A percentile compares a stretch with the other conserved stretches of the same genome.
phyloP scores from a whole-genome alignment of 2,329 filamentous ascomycete species.

The Fusarium coicis region DNA sequence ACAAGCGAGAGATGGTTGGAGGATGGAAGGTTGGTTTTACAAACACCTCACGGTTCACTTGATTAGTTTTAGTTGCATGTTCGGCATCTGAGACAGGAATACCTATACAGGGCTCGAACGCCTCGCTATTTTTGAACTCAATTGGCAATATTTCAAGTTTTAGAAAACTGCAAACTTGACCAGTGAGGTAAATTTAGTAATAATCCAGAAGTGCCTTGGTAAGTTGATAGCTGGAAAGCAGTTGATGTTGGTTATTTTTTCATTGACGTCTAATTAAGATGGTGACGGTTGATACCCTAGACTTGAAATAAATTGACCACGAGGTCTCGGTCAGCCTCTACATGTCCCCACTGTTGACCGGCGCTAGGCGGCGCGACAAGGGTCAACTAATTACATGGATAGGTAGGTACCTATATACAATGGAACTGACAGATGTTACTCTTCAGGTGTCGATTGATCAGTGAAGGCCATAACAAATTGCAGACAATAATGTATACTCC shows the following conservation, averaged over 20 bases:
- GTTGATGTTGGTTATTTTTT: not conserved
- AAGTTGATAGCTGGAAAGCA: not conserved
- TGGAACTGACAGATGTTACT: not conserved
- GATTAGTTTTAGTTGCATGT: not conserved
- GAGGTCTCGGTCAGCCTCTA: conserved; percentile 18
- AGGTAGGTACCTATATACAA: not conserved
- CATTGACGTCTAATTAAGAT: conserved; percentile 13
- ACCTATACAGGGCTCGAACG: not conserved
- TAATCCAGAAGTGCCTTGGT: not conserved
- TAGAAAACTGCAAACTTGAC: accelerated
- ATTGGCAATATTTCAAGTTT: not conserved
- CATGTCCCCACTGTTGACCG: conserved; percentile 10
- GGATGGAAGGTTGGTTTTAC: not conserved
- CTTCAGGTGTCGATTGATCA: not conserved
- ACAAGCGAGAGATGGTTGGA: not conserved
- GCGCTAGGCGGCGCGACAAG: conserved; percentile 24
- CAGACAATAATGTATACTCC: too few species aligned
- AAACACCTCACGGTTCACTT: not conserved
- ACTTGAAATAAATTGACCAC: conserved; percentile 8
- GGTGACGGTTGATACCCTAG: conserved; percentile 26
- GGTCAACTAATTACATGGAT: not conserved
- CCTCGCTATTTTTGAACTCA: not conserved
- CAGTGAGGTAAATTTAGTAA: too few species aligned
- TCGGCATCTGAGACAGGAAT: too few species aligned
- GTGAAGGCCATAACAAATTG: not conserved